These are phyloP conservation scores for Chrysopogon serrulatus DNA, from an alignment of 176 grass and related monocot genomes.

Conservation along the genomic window DNA sequence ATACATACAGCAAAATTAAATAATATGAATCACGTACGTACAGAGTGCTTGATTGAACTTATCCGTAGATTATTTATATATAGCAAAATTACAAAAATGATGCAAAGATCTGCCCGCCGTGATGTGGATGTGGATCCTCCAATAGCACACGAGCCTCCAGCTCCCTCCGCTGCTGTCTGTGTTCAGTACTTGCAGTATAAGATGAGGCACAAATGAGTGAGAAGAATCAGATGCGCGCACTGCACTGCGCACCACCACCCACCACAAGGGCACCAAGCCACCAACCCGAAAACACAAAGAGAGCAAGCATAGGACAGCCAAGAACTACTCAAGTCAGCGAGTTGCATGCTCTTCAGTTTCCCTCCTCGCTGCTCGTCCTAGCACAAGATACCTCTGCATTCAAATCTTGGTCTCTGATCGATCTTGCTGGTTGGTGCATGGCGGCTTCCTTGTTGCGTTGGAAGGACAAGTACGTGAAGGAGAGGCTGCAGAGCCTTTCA, in stretches of 20 bases:
- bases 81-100: not conserved
- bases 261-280: not conserved
- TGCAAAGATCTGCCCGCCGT: not conserved
- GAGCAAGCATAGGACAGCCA: not conserved
- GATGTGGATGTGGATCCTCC: constrained; percentile 5
- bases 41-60: not conserved
- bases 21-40: not conserved
- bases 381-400: no score
- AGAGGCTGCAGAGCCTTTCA: constrained; percentile 22
- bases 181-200: not conserved
- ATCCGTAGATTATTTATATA: not conserved
- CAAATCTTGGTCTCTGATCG: not conserved
- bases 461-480: constrained; percentile 52
- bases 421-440: constrained; percentile 9
- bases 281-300: not conserved
- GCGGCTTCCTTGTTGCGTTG: constrained; percentile 45
- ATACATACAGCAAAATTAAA: not conserved
- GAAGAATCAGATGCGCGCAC: not conserved
- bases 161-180: not conserved
- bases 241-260: not conserved
- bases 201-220: not conserved
- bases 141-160: not conserved
- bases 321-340: not conserved
- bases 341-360: not conserved
- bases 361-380: no score